Evolutionary conservation across 768 basidiomycete genomes (phyloP).

Genomic region (Auriscalpium orientale): DNA sequence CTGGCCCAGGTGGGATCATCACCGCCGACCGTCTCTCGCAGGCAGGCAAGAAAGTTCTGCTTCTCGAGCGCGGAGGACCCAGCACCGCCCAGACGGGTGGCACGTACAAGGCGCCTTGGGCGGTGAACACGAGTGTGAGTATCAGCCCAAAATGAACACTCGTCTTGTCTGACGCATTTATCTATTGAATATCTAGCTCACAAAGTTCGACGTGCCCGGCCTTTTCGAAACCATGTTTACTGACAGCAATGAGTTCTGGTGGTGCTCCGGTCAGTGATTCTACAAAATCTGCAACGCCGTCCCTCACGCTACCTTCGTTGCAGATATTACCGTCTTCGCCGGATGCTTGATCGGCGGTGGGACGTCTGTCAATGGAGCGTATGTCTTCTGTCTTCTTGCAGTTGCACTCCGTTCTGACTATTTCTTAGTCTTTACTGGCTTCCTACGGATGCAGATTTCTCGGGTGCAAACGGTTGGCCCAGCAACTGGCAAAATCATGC

Average conservation of each 20-base stretch:
- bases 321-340: conserved; percentile 54
- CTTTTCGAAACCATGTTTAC: conserved; percentile 61
- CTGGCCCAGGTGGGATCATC: conserved; percentile 52
- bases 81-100: conserved; percentile 54
- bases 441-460: conserved; percentile 46
- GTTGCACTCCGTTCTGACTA: neutral
- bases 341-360: conserved; percentile 61
- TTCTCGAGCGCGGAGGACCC: conserved; percentile 59
- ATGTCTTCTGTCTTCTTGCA: conserved; percentile 16
- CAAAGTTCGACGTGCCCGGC: conserved; percentile 61
- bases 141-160: neutral
- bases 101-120: conserved; percentile 45
- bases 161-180: neutral
- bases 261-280: conserved; percentile 44
- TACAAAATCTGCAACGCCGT: neutral
- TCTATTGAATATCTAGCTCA: conserved; percentile 32
- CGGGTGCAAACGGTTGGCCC: conserved; percentile 44
- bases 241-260: conserved; percentile 50
- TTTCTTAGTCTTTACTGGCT: conserved; percentile 43
- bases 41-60: conserved; percentile 54
- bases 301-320: no score
- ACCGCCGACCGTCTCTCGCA: conserved; percentile 52
- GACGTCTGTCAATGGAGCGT: conserved; percentile 58
- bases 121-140: conserved; percentile 36
- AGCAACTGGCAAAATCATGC: conserved; percentile 43